These are phyloP conservation scores for Cunninghamia lanceolata DNA, from an alignment of 75 land plant species.

Conservation along the genomic window DNA sequence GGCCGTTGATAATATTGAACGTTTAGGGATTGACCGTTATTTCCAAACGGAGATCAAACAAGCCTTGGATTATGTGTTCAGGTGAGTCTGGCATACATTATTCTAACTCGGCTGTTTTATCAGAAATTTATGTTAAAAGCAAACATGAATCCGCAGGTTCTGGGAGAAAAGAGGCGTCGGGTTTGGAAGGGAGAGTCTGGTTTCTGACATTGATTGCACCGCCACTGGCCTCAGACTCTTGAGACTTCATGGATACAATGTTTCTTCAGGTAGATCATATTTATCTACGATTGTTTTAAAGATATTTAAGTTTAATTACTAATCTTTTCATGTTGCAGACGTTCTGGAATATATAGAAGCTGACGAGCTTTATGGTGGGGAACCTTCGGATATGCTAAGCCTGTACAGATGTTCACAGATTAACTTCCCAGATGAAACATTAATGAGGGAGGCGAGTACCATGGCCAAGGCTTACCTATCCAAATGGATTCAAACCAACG, in stretches of 20 bases:
- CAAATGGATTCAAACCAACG: background rate
- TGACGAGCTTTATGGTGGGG: background rate
- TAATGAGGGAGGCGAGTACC: too few species aligned
- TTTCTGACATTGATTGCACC: too few species aligned
- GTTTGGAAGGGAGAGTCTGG: background rate
- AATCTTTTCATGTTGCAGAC: slow-evolving; percentile 13
- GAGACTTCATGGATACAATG: too few species aligned
- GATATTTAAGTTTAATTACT: slow-evolving; percentile 18
- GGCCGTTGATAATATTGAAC: too few species aligned
- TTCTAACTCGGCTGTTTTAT: slow-evolving; percentile 26
- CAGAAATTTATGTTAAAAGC: background rate
- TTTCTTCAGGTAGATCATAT: background rate
- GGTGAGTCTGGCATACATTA: slow-evolving; percentile 36
- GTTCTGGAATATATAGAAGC: background rate
- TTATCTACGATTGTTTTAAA: background rate
- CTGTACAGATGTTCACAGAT: slow-evolving; percentile 2
- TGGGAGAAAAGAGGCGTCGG: slow-evolving; percentile 13
- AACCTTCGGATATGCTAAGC: slow-evolving; percentile 15
- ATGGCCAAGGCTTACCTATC: background rate
- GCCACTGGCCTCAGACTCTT: too few species aligned
- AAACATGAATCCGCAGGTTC: background rate
- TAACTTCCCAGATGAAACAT: too few species aligned
- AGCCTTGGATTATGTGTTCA: slow-evolving; percentile 23
- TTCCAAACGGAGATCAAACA: too few species aligned
- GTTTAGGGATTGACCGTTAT: too few species aligned